phyloP scores from a whole-genome alignment of 1,139 yeast genomes.

The Petasospora rhodanensis region DNA sequence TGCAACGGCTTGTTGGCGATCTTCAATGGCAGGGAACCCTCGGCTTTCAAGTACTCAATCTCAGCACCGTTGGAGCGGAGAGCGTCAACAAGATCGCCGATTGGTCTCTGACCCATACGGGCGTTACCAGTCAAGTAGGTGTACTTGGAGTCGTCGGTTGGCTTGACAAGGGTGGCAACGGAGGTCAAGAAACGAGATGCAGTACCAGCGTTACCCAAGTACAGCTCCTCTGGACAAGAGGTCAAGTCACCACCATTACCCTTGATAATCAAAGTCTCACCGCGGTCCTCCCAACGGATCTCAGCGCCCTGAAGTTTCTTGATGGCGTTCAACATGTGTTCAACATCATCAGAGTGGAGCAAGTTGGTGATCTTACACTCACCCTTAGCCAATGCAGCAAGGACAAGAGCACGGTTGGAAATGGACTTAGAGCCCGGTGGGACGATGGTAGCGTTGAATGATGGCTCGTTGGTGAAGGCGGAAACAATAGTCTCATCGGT shows the following conservation, averaged over 20 bases:
- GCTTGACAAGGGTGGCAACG: slow-evolving; percentile 74
- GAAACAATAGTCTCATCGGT: slow-evolving; percentile 78
- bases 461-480: slow-evolving; percentile 44
- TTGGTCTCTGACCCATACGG: slow-evolving; percentile 97
- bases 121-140: slow-evolving; percentile 87
- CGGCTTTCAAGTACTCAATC: slow-evolving; percentile 63
- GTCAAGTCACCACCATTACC: slow-evolving; percentile 82
- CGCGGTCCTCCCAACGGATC: slow-evolving; percentile 76
- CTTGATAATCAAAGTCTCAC: slow-evolving; percentile 76
- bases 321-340: slow-evolving; percentile 90
- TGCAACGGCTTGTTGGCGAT: slow-evolving; percentile 69
- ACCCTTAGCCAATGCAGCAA: slow-evolving; percentile 90
- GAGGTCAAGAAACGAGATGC: slow-evolving; percentile 93
- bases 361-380: slow-evolving; percentile 77
- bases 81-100: slow-evolving; percentile 94
- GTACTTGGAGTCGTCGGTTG: slow-evolving; percentile 37
- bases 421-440: slow-evolving; percentile 99
- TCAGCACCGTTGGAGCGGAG: slow-evolving; percentile 72
- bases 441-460: slow-evolving; percentile 35
- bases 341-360: slow-evolving; percentile 93
- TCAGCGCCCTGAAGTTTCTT: slow-evolving; percentile 75
- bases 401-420: slow-evolving; percentile 86
- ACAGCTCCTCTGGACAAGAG: slow-evolving; percentile 56
- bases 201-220: slow-evolving; percentile 97
- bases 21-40: slow-evolving; percentile 84